phyloP scores from a whole-genome alignment of 2,329 filamentous ascomycete genomes.

The Mycosphaerella sp. region DNA sequence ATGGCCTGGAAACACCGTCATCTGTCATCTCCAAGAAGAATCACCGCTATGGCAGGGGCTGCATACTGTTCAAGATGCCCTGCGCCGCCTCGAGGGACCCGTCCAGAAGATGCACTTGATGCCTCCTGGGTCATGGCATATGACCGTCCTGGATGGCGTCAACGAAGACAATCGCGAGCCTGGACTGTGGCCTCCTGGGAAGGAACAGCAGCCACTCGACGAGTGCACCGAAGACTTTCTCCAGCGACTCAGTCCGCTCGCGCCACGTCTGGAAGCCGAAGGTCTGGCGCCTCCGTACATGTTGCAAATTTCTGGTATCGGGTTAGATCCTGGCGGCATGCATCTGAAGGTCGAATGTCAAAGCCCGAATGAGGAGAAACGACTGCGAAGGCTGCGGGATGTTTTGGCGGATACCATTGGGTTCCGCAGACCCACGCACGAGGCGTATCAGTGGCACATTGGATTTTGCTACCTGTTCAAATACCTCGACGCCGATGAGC shows the following conservation, averaged over 20 bases:
- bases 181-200: constrained; percentile 5
- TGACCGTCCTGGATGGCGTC: constrained; percentile 8
- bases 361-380: neutral
- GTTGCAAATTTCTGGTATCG: neutral
- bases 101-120: neutral
- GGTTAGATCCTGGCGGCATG: neutral
- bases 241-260: neutral
- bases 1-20: constrained; percentile 3
- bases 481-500: neutral
- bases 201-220: constrained; percentile 3
- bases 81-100: neutral
- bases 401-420: neutral
- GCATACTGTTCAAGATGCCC: neutral
- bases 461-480: neutral
- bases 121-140: constrained; percentile 7
- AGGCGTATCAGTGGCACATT: neutral
- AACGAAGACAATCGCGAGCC: neutral
- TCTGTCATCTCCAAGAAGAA: neutral
- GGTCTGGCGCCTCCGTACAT: neutral
- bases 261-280: neutral
- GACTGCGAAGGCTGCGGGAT: neutral
- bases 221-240: neutral
- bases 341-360: neutral
- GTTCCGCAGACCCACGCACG: neutral
- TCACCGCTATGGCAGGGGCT: neutral